These are phyloP conservation scores for Aspergillus vadensis DNA, from an alignment of 2,329 filamentous ascomycete species.

Conservation along the genomic window DNA sequence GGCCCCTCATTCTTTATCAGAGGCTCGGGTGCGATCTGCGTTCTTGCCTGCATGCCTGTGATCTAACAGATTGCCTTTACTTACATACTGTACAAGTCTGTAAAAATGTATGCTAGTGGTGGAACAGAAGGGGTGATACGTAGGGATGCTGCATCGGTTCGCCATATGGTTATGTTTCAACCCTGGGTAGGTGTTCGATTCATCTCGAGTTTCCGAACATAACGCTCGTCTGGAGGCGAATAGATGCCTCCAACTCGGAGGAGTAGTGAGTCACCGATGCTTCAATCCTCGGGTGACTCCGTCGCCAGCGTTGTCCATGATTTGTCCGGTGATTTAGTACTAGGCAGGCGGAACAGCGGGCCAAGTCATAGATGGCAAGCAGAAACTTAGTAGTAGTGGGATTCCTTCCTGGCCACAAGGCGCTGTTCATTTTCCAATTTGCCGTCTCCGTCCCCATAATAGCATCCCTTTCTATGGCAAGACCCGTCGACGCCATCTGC, in stretches of 20 bases:
- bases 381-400: neutral
- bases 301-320: neutral
- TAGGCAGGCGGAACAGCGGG: constrained; percentile 8
- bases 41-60: constrained; percentile 18
- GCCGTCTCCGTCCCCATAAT: constrained; percentile 3
- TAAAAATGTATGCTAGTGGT: neutral
- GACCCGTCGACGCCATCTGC: constrained; percentile 18
- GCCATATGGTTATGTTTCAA: neutral
- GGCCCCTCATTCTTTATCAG: constrained; percentile 6
- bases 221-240: too few species aligned
- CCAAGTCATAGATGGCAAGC: constrained; percentile 13
- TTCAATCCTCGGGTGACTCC: constrained; percentile 1
- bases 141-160: neutral
- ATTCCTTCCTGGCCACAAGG: neutral
- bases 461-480: neutral
- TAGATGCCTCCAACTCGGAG: too few species aligned
- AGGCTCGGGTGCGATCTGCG: constrained; percentile 18
- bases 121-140: neutral
- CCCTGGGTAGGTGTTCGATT: too few species aligned
- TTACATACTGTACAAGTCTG: neutral
- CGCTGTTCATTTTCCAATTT: neutral
- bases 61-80: constrained; percentile 11
- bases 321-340: constrained; percentile 1
- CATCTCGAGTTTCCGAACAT: too few species aligned
- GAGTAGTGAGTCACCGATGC: neutral